Evolutionary conservation across 306 rosid species (phyloP), one percentile per base, ranked within the genome.

Genomic region (Fragaria vesca): DNA sequence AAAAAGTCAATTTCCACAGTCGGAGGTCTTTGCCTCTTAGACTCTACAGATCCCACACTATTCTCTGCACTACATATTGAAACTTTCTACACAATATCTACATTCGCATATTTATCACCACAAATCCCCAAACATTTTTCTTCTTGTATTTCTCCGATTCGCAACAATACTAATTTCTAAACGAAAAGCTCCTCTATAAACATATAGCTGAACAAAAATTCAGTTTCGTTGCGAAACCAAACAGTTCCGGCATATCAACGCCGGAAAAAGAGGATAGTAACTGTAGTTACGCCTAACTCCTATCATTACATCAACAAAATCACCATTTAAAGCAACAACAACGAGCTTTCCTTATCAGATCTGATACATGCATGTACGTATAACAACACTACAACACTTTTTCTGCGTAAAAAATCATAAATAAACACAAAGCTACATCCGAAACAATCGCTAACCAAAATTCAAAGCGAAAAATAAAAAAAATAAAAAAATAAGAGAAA

Each of bases 21-120:
- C 68, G 72, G 80, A 84, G 75, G 77, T 85, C 88, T 70, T 73
- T 74, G 73, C 85, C 90, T 50, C 70, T 76, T 75, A 79, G 18
- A 75, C 81, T 77, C 93, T 84, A 91, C 94, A 90, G 82, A 84
- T 75, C 84, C 84, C 91, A 86, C 85, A 87, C 85, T 21, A 60
- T 42, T 68, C 83, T 55, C 43, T 9, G 72, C 67, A 40, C 61
- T 52, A 45, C 10, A 46, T 62, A 30, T 46, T n/a, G 3, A 3
- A 28, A 17, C n/a, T 24, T 17, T 51, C 45, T 21, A 42, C 8
- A 1, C 55, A 72, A 52, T n/a, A 48, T 52, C 65, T 20, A 72
- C 6, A 16, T 9, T 9, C 61, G 8, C 71, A 67, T 67, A 10
- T 12, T 38, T 38, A 67, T 51, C 52, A 50, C 76, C 34, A 9